Conservation (phyloP, 2,329 filamentous ascomycete species). For the Fusarium napiforme region DNA sequence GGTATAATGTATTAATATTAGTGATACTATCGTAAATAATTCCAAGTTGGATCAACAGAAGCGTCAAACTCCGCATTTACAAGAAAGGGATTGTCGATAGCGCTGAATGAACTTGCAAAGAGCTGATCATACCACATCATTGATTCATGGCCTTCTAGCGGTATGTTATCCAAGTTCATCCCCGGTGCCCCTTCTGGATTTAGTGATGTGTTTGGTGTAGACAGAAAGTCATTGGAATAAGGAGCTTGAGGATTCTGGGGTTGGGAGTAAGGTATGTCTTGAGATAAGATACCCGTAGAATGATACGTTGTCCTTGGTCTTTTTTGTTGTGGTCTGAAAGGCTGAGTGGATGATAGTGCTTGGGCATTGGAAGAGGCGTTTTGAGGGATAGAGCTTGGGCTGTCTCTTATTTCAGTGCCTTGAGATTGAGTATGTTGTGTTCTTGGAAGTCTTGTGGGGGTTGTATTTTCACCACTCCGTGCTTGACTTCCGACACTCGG, state of each 20-base stretch:
- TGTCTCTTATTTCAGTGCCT: background rate
- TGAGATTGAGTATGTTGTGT: background rate
- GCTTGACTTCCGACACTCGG: background rate
- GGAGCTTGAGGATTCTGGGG: background rate
- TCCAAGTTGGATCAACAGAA: conserved; percentile 49
- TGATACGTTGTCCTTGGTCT: background rate
- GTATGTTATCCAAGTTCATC: conserved; percentile 13
- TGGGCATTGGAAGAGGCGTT: background rate
- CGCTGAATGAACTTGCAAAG: conserved; percentile 49
- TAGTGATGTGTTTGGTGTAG: background rate
- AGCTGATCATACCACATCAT: conserved; percentile 51
- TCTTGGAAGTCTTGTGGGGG: conserved; percentile 3
- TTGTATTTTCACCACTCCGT: background rate
- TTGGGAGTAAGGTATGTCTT: background rate
- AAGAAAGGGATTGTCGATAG: conserved; percentile 49
- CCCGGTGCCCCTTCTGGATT: background rate
- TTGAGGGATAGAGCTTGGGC: background rate
- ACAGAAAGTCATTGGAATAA: background rate
- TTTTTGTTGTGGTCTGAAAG: background rate
- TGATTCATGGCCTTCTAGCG: conserved; percentile 48
- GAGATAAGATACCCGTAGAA: background rate
- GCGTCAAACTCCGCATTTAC: conserved; percentile 49
- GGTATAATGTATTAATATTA: background rate
- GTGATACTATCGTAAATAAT: conserved; percentile 37
- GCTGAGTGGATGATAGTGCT: background rate